These are phyloP conservation scores for Penicillium paradoxum DNA, from an alignment of 495 filamentous ascomycete genomes.

Conservation along the genomic window DNA sequence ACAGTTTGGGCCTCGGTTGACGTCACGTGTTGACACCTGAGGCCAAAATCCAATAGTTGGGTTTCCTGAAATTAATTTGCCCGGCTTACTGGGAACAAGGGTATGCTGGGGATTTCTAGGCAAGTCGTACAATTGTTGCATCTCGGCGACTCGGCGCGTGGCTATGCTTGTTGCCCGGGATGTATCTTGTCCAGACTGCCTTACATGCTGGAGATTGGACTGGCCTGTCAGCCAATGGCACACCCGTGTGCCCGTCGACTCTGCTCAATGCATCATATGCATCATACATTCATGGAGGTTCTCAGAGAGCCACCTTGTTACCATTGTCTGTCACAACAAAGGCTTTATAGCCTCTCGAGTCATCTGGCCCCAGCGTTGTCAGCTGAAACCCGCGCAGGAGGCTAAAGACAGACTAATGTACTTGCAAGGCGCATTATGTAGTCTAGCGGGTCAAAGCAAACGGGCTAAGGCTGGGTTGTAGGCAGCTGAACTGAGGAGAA, in stretches of 20 bases:
- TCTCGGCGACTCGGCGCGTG: background rate
- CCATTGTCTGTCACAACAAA: background rate
- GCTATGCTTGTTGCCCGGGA: background rate
- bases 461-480: background rate
- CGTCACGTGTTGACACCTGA: constrained; percentile 15
- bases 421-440: constrained; percentile 56
- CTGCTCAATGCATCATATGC: background rate
- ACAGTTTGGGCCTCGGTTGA: constrained; percentile 13
- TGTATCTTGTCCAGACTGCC: background rate
- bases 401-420: background rate
- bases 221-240: background rate
- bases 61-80: background rate
- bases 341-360: background rate
- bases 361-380: background rate
- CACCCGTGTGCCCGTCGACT: too few relatives aligned
- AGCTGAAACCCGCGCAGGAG: background rate
- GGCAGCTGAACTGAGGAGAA: constrained; percentile 1
- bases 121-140: background rate
- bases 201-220: background rate
- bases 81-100: background rate
- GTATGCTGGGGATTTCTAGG: background rate
- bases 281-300: background rate
- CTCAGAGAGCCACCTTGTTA: background rate
- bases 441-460: constrained; percentile 36
- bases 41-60: constrained; percentile 1